Percentiles rank a stretch among this genome's conserved stretches.
These are phyloP conservation scores for Sequoiadendron giganteum DNA, from an alignment of 75 land plant species.

Conservation along the genomic window DNA sequence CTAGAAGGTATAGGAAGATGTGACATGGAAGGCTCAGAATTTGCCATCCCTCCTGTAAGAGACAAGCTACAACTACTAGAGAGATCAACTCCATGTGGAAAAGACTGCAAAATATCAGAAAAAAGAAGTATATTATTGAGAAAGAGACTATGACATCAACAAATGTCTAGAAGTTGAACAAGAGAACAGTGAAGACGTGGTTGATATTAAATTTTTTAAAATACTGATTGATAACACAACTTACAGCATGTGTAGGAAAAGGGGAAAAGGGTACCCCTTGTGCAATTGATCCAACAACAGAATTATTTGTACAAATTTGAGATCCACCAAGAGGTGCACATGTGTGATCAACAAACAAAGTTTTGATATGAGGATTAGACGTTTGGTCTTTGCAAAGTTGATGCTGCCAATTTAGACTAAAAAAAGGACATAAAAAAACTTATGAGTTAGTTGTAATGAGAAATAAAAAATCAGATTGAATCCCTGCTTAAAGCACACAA, in stretches of 20 bases:
- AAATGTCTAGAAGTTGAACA: neutral
- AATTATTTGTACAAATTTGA: constrained; percentile 13
- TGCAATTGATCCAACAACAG: neutral
- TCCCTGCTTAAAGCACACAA: neutral
- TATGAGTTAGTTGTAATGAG: neutral
- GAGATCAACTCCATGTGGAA: constrained; percentile 49
- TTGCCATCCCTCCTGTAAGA: constrained; percentile 71
- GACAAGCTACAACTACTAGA: constrained; percentile 29
- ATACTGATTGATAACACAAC: neutral
- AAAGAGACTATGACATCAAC: neutral
- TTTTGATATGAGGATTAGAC: constrained; percentile 79
- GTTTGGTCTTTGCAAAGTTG: constrained; percentile 73
- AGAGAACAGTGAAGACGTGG: neutral
- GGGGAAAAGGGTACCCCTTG: neutral
- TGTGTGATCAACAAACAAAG: constrained; percentile 74
- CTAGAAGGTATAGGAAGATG: constrained; percentile 59
- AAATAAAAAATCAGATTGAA: too few relatives aligned
- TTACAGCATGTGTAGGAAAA: neutral
- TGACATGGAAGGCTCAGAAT: constrained; percentile 37
- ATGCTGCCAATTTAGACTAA: constrained; percentile 86
- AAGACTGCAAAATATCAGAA: constrained; percentile 43
- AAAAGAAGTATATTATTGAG: constrained; percentile 1
- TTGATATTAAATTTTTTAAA: neutral
- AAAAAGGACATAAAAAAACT: neutral
- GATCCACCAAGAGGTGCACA: constrained; percentile 40